A percentile compares a stretch with the other conserved stretches of the same genome.
phyloP scores from a whole-genome alignment of 2,329 filamentous ascomycete species.

The Myriangium duriaei region DNA sequence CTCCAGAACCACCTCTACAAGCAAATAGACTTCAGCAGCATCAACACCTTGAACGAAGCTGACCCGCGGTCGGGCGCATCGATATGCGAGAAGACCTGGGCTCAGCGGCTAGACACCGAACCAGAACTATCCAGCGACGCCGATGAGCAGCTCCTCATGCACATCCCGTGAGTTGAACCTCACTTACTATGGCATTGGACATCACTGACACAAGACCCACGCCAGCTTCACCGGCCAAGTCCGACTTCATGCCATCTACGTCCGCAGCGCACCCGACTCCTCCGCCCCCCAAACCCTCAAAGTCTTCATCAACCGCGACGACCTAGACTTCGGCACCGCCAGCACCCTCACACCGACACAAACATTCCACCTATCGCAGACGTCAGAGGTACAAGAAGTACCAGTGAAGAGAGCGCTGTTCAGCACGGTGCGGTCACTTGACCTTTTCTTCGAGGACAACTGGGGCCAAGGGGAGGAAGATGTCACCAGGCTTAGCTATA shows the following conservation, averaged over 20 bases:
- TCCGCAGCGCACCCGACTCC: conserved; percentile 61
- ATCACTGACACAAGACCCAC: background rate
- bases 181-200: background rate
- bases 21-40: conserved; percentile 77
- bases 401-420: conserved; percentile 80
- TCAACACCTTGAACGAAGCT: conserved; percentile 76
- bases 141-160: conserved; percentile 89
- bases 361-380: conserved; percentile 63
- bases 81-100: conserved; percentile 85
- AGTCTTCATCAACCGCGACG: conserved; percentile 74
- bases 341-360: conserved; percentile 61
- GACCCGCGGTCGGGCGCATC: conserved; percentile 53
- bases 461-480: conserved; percentile 67
- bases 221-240: conserved; percentile 81
- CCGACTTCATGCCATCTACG: conserved; percentile 77
- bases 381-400: conserved; percentile 72
- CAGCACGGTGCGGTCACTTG: conserved; percentile 68
- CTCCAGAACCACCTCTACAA: conserved; percentile 84
- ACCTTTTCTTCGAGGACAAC: conserved; percentile 86
- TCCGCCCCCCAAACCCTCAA: conserved; percentile 73
- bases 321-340: conserved; percentile 72
- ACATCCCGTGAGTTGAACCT: conserved; percentile 65
- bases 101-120: conserved; percentile 55
- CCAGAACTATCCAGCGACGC: conserved; percentile 75
- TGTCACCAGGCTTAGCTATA: conserved; percentile 63